Evolutionary conservation across 2,329 filamentous ascomycete species (phyloP), one percentile per base, ranked within the genome.

Genomic region (Amauroascus verrucosus): DNA sequence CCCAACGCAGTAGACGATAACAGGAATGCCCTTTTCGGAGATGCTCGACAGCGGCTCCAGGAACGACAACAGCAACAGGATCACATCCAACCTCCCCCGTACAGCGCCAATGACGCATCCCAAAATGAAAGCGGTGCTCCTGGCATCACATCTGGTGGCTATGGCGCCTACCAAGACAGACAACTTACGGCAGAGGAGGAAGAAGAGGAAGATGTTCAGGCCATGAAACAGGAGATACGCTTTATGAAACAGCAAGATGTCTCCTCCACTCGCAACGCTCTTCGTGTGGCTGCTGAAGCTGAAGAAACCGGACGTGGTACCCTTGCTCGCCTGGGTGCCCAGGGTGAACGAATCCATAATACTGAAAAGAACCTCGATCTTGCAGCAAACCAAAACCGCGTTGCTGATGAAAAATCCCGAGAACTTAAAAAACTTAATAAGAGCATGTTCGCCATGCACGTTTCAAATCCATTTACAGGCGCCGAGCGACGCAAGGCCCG

Each of bases 371-470:
- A 91, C 62, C 77, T 96, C 54, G 88, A 95, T 62, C 75, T 87
- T 59, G 85, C 88, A 3, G 72, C 80, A n/a, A 84, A 84, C 58
- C 83, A 89, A 65, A 87, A 86, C 61, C 80, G 82, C 54, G 74
- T 86, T 55, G 86, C 87, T 0, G 83, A 89, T 61, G 87, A 90
- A 60, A 86, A 87, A 61, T 85, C 88, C 1, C 80, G 82, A 46
- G 88, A 95, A 65, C 74, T 96, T 35, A 91, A 91, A 73, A 87
- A 81, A 0, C 75, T 94, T 48, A 95, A 96, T 70, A 77, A 85
- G 58, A 89, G 84, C 73, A 95, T 96, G 88, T 95, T 95, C 64
- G 86, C 87, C 4, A 80, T 90, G 20, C 85, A 89, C 63, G 83
- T 90, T 24, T 75, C 76, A 51, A 88, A 88, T 62, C 85, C 85